A percentile compares a stretch with the other conserved stretches of the same genome.
Evolutionary conservation across 306 rosid genomes (phyloP).

Genomic region (Echinosophora koreensis): DNA sequence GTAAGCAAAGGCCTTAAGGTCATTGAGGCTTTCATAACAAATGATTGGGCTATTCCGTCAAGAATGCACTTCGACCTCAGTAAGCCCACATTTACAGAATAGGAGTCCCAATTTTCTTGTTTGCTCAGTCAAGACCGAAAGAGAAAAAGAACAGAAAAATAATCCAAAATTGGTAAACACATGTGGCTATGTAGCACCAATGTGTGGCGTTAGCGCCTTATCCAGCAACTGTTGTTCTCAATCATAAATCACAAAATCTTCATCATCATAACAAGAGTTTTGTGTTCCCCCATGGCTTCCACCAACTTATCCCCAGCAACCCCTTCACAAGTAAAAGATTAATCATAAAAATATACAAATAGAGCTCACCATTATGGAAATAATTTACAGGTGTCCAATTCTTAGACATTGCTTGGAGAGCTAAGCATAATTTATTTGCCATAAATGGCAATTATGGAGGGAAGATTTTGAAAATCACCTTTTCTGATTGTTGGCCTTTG

Average conservation of each 20-base stretch:
- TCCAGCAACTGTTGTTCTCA: neutral
- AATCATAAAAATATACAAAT: neutral
- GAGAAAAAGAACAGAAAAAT: neutral
- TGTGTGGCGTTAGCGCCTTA: conserved; percentile 2
- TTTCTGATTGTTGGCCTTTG: too few species aligned
- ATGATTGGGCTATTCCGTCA: neutral
- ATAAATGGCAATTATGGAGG: too few species aligned
- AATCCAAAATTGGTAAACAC: neutral
- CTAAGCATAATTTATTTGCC: too few species aligned
- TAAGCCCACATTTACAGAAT: neutral
- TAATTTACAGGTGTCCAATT: too few species aligned
- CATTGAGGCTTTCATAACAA: neutral
- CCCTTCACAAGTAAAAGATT: conserved; percentile 58
- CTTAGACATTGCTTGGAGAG: too few species aligned
- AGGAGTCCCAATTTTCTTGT: neutral
- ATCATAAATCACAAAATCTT: neutral
- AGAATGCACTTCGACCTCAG: neutral
- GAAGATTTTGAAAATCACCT: too few species aligned
- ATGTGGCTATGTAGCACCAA: neutral
- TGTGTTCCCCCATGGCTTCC: conserved; percentile 59
- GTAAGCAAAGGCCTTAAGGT: neutral
- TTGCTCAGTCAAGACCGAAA: neutral
- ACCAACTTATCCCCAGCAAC: conserved; percentile 62
- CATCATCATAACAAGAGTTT: neutral
- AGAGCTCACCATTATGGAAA: too few species aligned